Evolutionary conservation across 2,329 filamentous ascomycete genomes (phyloP).

Genomic region (Cadophora gregata): DNA sequence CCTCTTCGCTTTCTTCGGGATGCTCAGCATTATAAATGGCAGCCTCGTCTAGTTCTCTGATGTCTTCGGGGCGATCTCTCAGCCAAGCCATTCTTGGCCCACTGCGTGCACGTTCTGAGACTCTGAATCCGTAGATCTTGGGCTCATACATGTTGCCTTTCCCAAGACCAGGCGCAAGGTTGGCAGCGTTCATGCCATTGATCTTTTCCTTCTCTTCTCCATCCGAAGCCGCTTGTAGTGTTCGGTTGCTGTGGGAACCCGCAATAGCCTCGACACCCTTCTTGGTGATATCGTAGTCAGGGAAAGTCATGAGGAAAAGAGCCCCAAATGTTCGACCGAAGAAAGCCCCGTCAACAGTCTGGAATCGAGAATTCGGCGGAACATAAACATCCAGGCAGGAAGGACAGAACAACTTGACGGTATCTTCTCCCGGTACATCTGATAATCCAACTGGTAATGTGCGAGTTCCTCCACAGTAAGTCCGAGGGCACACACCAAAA

Average conservation of each 20-base stretch:
- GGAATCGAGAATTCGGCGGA: slow-evolving; percentile 95
- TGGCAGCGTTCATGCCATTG: slow-evolving; percentile 86
- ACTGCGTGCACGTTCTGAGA: slow-evolving; percentile 86
- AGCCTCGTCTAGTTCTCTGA: slow-evolving; percentile 86
- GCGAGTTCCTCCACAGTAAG: slow-evolving; percentile 87
- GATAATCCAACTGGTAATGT: slow-evolving; percentile 93
- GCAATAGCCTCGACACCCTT: slow-evolving; percentile 66
- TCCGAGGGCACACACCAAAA: slow-evolving; percentile 94
- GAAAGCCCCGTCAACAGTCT: slow-evolving; percentile 96
- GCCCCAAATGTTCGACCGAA: slow-evolving; percentile 97
- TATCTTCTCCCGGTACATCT: slow-evolving; percentile 95
- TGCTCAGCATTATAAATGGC: slow-evolving; percentile 58
- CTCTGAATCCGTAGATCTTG: slow-evolving; percentile 94
- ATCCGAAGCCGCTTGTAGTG: slow-evolving; percentile 49
- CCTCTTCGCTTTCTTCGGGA: slow-evolving; percentile 61
- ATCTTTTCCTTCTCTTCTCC: slow-evolving; percentile 58
- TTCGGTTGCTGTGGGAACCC: slow-evolving; percentile 45
- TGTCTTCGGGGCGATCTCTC: slow-evolving; percentile 78
- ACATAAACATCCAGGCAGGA: slow-evolving; percentile 97
- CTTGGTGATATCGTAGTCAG: slow-evolving; percentile 87
- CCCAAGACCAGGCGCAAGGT: slow-evolving; percentile 88
- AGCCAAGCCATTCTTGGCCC: slow-evolving; percentile 98
- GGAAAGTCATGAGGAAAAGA: slow-evolving; percentile 98
- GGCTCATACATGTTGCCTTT: slow-evolving; percentile 87
- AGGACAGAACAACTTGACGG: slow-evolving; percentile 97